These are phyloP conservation scores for Bacidia rubella DNA, from an alignment of 495 filamentous ascomycete genomes.

Conservation along the genomic window DNA sequence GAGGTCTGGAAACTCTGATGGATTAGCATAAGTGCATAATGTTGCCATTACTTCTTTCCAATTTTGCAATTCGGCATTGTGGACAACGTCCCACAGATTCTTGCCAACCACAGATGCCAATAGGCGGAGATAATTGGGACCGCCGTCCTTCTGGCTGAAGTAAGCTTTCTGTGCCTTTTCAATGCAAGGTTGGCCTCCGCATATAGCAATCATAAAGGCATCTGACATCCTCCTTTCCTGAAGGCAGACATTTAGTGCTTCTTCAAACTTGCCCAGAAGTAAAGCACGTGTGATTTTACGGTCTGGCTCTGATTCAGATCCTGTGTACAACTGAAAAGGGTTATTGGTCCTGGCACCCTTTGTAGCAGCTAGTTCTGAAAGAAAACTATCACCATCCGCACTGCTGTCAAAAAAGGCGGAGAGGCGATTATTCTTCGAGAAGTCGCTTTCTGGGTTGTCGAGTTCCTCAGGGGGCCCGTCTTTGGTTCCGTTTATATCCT, in stretches of 20 bases:
- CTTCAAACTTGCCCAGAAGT: conserved; percentile 80
- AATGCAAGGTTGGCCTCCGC: conserved; percentile 83
- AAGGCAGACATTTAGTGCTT: conserved; percentile 75
- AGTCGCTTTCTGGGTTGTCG: conserved; percentile 24
- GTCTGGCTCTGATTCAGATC: conserved; percentile 67
- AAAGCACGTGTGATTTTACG: conserved; percentile 75
- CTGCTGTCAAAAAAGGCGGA: conserved; percentile 74
- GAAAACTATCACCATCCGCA: conserved; percentile 66
- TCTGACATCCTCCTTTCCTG: conserved; percentile 83
- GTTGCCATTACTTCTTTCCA: conserved; percentile 97
- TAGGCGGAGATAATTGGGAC: conserved; percentile 83
- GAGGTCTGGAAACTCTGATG: conserved; percentile 85
- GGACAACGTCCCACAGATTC: conserved; percentile 95
- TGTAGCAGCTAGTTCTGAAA: conserved; percentile 59
- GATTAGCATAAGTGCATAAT: conserved; percentile 85
- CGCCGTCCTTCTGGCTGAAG: conserved; percentile 64
- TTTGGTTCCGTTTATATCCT: conserved; percentile 37
- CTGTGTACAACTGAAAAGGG: conserved; percentile 74
- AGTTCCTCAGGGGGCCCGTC: conserved; percentile 29
- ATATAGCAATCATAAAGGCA: conserved; percentile 96
- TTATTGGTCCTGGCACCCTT: conserved; percentile 73
- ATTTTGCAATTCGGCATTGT: conserved; percentile 81
- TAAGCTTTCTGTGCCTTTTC: conserved; percentile 90
- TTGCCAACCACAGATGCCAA: conserved; percentile 87
- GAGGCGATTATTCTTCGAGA: conserved; percentile 46